phyloP scores from a whole-genome alignment of 2,329 filamentous ascomycete species.

The Cercospora sp. region DNA sequence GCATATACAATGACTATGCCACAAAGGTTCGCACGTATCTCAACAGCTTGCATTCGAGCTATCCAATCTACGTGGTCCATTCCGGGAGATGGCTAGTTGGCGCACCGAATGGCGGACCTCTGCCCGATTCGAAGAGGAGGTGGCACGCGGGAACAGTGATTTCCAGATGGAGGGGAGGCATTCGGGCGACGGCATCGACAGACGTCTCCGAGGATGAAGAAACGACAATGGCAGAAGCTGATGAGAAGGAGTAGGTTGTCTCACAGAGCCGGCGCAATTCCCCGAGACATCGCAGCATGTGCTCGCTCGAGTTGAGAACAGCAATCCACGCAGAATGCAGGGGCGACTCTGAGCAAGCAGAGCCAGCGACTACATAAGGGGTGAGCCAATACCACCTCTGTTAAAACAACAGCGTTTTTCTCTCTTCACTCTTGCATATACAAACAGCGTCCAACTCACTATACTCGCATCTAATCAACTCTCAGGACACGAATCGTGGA shows the following conservation, averaged over 20 bases:
- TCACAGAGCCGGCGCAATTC: not conserved
- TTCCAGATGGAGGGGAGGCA: not conserved
- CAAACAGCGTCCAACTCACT: not conserved
- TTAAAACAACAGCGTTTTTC: not conserved
- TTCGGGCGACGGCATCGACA: not conserved
- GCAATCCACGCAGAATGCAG: not conserved
- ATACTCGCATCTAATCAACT: not conserved
- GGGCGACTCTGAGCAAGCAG: not conserved
- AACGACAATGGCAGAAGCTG: not conserved
- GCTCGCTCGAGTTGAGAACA: not conserved
- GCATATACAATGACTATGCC: not conserved
- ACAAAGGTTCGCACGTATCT: not conserved
- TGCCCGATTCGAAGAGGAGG: not conserved
- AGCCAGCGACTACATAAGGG: not conserved
- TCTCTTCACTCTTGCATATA: not conserved
- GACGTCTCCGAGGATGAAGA: not conserved
- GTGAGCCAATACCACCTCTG: not conserved
- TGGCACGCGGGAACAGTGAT: not conserved
- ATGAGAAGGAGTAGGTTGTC: not conserved
- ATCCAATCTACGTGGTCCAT: not conserved
- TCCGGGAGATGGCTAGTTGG: not conserved
- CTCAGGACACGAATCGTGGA: not conserved
- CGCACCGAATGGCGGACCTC: not conserved
- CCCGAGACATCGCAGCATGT: not conserved
- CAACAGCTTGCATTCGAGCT: not conserved